These are phyloP conservation scores for Halophytophthora batemanensis DNA, from an alignment of 352 stramenopile species.

Conservation along the genomic window DNA sequence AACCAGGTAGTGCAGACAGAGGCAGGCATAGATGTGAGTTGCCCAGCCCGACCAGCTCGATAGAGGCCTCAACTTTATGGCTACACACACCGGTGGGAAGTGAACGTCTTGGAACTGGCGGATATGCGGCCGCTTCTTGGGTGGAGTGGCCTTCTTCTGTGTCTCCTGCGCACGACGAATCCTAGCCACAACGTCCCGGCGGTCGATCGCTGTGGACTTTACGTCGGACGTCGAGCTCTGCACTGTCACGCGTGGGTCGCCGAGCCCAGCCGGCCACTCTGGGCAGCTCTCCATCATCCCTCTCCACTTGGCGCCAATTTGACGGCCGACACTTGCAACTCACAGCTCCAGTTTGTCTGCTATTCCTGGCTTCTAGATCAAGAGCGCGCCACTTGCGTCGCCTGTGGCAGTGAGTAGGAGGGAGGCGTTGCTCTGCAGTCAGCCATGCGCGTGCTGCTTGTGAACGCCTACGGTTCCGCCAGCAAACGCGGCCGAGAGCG, in stretches of 20 bases:
- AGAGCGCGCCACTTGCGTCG: neutral
- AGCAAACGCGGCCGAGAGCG: slow-evolving; percentile 41
- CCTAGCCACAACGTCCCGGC: slow-evolving; percentile 35
- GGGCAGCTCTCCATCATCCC: slow-evolving; percentile 36
- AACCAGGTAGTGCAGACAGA: neutral
- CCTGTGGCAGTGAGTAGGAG: neutral
- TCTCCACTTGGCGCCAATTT: neutral
- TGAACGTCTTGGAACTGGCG: slow-evolving; percentile 18
- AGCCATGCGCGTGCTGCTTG: slow-evolving; percentile 64
- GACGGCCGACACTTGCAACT: slow-evolving; percentile 4
- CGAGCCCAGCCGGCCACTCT: slow-evolving; percentile 58
- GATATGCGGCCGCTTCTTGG: slow-evolving; percentile 21
- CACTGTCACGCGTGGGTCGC: slow-evolving; percentile 35
- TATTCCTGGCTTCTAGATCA: neutral
- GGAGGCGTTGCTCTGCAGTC: no score
- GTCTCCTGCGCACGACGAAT: slow-evolving; percentile 25
- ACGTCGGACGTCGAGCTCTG: slow-evolving; percentile 6
- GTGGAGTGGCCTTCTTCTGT: slow-evolving; percentile 5
- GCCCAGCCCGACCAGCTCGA: no score
- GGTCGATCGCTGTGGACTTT: slow-evolving; percentile 10
- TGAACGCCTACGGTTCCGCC: slow-evolving; percentile 55
- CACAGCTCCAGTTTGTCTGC: slow-evolving; percentile 1
- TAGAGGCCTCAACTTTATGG: no score
- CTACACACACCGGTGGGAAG: slow-evolving; percentile 21
- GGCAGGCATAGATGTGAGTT: no score